Evolutionary conservation across 257 asterid genomes (phyloP), one percentile per base, ranked within the genome.

Genomic region (Ilex aquifolium): DNA sequence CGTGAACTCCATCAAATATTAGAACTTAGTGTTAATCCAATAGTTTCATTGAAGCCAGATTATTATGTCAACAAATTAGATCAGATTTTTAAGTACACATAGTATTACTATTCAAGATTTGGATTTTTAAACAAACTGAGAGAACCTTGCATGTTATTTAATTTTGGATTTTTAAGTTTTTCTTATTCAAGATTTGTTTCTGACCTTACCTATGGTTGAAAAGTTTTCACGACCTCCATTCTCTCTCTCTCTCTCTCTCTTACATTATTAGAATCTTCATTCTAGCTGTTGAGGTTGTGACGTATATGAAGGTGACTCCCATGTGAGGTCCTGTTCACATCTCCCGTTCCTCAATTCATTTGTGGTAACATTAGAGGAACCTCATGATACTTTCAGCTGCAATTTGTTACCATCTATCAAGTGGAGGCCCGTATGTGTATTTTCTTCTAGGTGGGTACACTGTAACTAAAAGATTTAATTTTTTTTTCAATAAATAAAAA

Each of bases 311-410:
- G 67, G 74, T 39, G 76, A 74, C 64, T 67, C 66, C 74, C 82
- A 68, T 76, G 85, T 80, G 85, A 72, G 64, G 66, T 67, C 71
- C 72, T 51, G 62, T 66, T 64, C 57, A 62, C 78, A 46, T 62
- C 42, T 60, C 71, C 67, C 71, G 69, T 71, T 62, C 65, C 70
- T 72, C 32, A 56, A 58, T 65, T 69, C 74, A 61, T 71, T 80
- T 77, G 60, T 65, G 78, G 80, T 74, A 80, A 71, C 13, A 63
- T 17, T 62, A 65, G 67, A 62, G 71, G 56, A 62, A 56, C 69
- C 55, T 62, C 76, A 74, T 61, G 61, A 72, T 78, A 56, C 69
- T 30, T 60, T 59, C 65, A 50, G 46, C 65, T 57, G 60, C 64
- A 42, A 61, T 65, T 65, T 65, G 63, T 64, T 58, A 46, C 61